Percentiles rank a stretch among this genome's conserved stretches.
Conservation (phyloP, 768 basidiomycete species). For the Mycena filopes region DNA sequence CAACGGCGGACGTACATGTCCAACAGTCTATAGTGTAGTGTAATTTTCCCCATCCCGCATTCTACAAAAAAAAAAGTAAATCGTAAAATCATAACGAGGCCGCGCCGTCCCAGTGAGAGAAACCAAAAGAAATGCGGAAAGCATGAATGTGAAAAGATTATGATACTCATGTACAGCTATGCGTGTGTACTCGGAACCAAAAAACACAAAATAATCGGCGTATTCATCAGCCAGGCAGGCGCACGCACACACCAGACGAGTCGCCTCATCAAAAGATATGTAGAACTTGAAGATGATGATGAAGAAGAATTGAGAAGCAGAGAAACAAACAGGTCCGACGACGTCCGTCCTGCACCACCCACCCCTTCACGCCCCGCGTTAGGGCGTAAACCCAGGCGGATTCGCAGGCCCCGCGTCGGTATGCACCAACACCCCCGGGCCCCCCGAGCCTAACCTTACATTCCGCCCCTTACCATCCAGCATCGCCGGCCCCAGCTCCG, state of each 20-base stretch:
- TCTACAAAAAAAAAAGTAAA: background rate
- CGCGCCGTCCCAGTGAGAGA: background rate
- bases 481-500: background rate
- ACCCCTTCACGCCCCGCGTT: no score
- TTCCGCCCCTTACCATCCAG: constrained; percentile 29
- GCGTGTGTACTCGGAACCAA: background rate
- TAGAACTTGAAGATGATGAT: no score
- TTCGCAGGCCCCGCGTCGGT: constrained; percentile 23
- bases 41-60: background rate
- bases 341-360: no score
- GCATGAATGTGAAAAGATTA: constrained; percentile 8
- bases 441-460: constrained; percentile 20
- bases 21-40: constrained; percentile 10
- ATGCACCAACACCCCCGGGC: constrained; percentile 27
- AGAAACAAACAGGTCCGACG: background rate
- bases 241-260: constrained; percentile 13
- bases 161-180: constrained; percentile 8
- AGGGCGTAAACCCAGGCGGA: constrained; percentile 16
- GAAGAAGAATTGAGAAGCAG: background rate
- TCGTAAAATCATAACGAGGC: background rate
- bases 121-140: background rate
- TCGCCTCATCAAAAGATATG: constrained; percentile 8
- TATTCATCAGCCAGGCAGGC: constrained; percentile 18
- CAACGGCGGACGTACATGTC: background rate
- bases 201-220: no score